phyloP scores from a whole-genome alignment of 2,329 filamentous ascomycete species.

The Pseudocercospora vitis region DNA sequence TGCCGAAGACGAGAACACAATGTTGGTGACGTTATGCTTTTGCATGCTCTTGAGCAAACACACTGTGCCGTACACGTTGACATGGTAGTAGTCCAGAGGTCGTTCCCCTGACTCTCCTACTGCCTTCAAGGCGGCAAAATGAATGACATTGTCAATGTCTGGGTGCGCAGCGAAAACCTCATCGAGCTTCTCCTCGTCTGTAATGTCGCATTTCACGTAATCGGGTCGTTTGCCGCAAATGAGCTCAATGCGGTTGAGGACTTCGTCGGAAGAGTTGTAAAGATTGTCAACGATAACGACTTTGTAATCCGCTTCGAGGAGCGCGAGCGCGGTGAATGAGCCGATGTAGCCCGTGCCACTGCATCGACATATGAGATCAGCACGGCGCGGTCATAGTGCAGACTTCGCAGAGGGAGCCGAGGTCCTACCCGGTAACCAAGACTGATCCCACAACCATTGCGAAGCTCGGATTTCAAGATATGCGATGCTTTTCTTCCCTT shows the following conservation, averaged over 20 bases:
- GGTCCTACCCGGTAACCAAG: slow-evolving; percentile 29
- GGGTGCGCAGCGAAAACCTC: slow-evolving; percentile 85
- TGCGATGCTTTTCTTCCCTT: not conserved
- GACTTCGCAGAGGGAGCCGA: slow-evolving; percentile 5
- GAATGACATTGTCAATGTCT: slow-evolving; percentile 95
- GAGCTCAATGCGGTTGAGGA: slow-evolving; percentile 90
- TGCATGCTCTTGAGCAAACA: slow-evolving; percentile 83
- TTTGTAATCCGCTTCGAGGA: slow-evolving; percentile 92
- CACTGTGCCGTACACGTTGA: slow-evolving; percentile 93
- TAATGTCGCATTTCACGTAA: slow-evolving; percentile 87
- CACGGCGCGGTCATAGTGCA: not conserved
- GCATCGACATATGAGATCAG: slow-evolving; percentile 23
- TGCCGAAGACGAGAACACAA: slow-evolving; percentile 97
- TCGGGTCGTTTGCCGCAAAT: slow-evolving; percentile 82
- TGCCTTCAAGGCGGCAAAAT: slow-evolving; percentile 98
- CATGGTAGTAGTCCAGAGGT: slow-evolving; percentile 94
- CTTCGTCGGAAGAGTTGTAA: slow-evolving; percentile 93
- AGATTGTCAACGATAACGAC: slow-evolving; percentile 95
- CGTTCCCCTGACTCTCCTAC: slow-evolving; percentile 94
- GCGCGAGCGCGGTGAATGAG: slow-evolving; percentile 89
- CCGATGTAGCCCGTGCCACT: slow-evolving; percentile 99
- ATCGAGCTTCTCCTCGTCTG: slow-evolving; percentile 78
- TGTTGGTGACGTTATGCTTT: slow-evolving; percentile 87
- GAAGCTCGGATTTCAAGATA: not conserved
- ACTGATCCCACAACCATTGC: slow-evolving; percentile 30